Conservation (phyloP, 1,284 basidiomycete species). For the Tausonia pullulans region DNA sequence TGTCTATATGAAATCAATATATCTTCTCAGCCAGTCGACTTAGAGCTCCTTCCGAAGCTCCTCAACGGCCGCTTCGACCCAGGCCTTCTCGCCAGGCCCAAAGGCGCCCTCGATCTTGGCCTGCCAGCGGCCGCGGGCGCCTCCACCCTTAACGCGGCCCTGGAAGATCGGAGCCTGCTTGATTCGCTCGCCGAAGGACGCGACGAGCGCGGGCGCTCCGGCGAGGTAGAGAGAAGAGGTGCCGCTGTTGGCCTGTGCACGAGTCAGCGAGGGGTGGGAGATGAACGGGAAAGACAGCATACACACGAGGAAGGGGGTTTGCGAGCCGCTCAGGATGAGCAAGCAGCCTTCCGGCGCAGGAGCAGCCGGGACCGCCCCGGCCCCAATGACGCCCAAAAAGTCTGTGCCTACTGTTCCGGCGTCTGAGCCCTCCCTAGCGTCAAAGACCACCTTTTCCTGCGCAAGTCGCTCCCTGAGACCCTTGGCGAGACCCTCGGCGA, state of each 20-base stretch:
- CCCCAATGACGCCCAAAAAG: slow-evolving; percentile 3
- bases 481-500: slow-evolving; percentile 50
- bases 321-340: slow-evolving; percentile 4
- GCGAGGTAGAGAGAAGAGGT: slow-evolving; percentile 6
- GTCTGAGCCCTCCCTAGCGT: slow-evolving; percentile 35
- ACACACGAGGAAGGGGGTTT: not conserved
- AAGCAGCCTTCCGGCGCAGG: slow-evolving; percentile 15
- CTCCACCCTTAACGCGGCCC: slow-evolving; percentile 34
- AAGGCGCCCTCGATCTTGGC: slow-evolving; percentile 29
- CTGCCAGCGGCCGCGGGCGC: slow-evolving; percentile 35
- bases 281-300: not conserved
- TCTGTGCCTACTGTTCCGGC: slow-evolving; percentile 10
- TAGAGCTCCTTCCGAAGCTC: not conserved
- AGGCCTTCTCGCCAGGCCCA: slow-evolving; percentile 1
- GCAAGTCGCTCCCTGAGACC: slow-evolving; percentile 40
- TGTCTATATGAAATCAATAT: too few species aligned
- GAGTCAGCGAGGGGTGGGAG: too few species aligned
- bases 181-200: slow-evolving; percentile 6
- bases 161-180: slow-evolving; percentile 11
- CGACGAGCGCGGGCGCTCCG: slow-evolving; percentile 7
- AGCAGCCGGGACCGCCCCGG: not conserved
- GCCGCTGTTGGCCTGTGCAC: not conserved
- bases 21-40: too few species aligned
- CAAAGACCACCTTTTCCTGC: slow-evolving; percentile 57
- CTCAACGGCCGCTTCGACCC: slow-evolving; percentile 1